Percentiles rank a stretch among this genome's conserved stretches.
phyloP scores from a whole-genome alignment of 805 yeast genomes.

The Candida mattraensis region DNA sequence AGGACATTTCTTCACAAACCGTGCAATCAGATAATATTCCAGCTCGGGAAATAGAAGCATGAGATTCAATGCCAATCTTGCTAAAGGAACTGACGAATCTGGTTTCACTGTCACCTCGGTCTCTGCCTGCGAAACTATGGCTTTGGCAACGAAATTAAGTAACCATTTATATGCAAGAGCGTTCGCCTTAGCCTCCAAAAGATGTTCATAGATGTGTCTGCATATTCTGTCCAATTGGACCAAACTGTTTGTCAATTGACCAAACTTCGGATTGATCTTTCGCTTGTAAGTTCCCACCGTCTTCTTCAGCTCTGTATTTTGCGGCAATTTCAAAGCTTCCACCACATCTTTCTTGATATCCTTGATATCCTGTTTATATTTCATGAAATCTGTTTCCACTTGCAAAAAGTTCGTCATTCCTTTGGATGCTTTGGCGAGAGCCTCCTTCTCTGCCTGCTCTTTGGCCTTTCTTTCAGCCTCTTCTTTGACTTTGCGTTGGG shows the following conservation, averaged over 20 bases:
- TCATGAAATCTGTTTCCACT: constrained; percentile 44
- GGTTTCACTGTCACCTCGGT: constrained; percentile 84
- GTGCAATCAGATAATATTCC: constrained; percentile 61
- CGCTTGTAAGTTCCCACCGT: constrained; percentile 65
- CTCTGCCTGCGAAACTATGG: constrained; percentile 87
- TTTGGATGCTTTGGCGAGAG: constrained; percentile 6
- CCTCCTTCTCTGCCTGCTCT: constrained; percentile 22
- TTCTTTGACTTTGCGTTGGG: constrained; percentile 6
- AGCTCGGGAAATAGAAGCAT: constrained; percentile 50
- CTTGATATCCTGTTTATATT: constrained; percentile 50
- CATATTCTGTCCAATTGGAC: constrained; percentile 56
- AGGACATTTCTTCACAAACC: constrained; percentile 92
- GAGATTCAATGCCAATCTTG: constrained; percentile 57
- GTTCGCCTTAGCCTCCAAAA: constrained; percentile 47
- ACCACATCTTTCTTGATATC: constrained; percentile 63
- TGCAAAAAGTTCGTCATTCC: constrained; percentile 36
- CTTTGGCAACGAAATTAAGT: constrained; percentile 80
- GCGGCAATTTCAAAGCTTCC: constrained; percentile 46
- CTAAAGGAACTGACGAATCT: constrained; percentile 77
- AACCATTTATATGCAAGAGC: constrained; percentile 68
- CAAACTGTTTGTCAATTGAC: constrained; percentile 79
- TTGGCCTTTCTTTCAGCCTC: constrained; percentile 25
- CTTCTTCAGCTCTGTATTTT: constrained; percentile 41
- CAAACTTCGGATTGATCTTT: constrained; percentile 83
- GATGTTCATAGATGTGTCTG: constrained; percentile 48